Conservation (phyloP, 1,284 basidiomycete genomes). For the Pseudozyma thailandica region DNA sequence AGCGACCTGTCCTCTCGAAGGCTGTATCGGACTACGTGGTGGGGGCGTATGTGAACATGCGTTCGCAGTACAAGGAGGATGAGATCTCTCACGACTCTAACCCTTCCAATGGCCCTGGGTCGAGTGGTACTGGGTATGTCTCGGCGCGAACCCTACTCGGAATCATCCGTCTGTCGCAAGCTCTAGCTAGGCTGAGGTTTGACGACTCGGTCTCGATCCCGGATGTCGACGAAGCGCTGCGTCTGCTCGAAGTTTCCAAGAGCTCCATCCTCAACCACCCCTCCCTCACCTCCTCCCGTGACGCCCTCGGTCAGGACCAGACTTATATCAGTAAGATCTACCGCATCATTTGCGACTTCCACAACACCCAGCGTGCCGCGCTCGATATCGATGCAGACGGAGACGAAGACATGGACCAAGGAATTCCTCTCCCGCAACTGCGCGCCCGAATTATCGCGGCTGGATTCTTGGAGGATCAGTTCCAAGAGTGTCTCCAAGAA, state of each 20-base stretch:
- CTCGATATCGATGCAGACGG: slow-evolving; percentile 3
- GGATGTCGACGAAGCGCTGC: slow-evolving; percentile 96
- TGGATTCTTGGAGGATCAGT: slow-evolving; percentile 51
- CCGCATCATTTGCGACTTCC: slow-evolving; percentile 63
- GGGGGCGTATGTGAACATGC: slow-evolving; percentile 91
- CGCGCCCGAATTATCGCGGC: slow-evolving; percentile 29
- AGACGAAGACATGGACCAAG: slow-evolving; percentile 10
- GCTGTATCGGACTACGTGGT: slow-evolving; percentile 93
- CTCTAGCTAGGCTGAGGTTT: slow-evolving; percentile 89
- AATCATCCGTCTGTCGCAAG: slow-evolving; percentile 91
- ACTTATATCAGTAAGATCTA: slow-evolving; percentile 62
- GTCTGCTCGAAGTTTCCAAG: slow-evolving; percentile 96
- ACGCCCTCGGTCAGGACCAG: slow-evolving; percentile 39
- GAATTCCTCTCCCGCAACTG: slow-evolving; percentile 9
- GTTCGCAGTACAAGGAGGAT: slow-evolving; percentile 90
- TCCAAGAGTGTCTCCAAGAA: slow-evolving; percentile 46
- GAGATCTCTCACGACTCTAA: slow-evolving; percentile 87
- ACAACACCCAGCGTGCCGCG: not conserved
- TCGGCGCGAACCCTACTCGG: slow-evolving; percentile 96
- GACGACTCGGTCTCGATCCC: slow-evolving; percentile 80
- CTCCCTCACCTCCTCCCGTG: slow-evolving; percentile 14
- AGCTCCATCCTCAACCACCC: slow-evolving; percentile 74
- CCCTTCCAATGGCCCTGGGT: slow-evolving; percentile 69
- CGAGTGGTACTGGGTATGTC: slow-evolving; percentile 74
- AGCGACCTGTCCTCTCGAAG: slow-evolving; percentile 85